These are phyloP conservation scores for Sisymbrium altissimum DNA, from an alignment of 345 rosid genomes.

Conservation along the genomic window DNA sequence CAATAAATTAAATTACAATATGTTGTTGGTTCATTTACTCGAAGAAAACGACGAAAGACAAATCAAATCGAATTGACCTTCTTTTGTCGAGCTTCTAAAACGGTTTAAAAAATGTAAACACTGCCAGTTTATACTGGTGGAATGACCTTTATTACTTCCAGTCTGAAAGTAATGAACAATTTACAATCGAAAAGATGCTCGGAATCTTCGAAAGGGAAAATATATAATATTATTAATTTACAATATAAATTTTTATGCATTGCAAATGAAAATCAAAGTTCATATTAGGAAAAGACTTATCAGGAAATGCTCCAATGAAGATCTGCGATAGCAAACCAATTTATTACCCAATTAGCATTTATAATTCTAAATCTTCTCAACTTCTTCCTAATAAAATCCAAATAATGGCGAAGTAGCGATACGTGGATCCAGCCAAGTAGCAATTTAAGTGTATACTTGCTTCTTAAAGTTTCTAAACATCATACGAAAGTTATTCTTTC, in stretches of 20 bases:
- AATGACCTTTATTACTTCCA: background rate
- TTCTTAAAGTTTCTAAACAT: background rate
- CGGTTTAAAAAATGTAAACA: background rate
- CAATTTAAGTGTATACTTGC: background rate
- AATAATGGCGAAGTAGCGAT: background rate
- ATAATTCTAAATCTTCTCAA: background rate
- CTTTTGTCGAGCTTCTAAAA: background rate
- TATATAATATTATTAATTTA: background rate
- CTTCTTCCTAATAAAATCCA: conserved; percentile 7
- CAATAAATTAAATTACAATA: background rate
- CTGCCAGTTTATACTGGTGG: background rate
- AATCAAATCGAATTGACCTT: background rate
- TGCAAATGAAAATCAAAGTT: background rate
- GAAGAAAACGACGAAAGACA: background rate
- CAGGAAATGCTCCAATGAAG: background rate
- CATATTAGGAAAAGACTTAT: background rate
- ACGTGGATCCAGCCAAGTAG: background rate
- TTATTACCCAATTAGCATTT: background rate
- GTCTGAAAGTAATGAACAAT: background rate
- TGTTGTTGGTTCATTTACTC: background rate
- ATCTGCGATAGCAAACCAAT: background rate
- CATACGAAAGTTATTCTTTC: background rate
- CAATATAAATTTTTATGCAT: background rate
- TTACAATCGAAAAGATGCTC: background rate
- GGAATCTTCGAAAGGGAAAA: background rate